Evolutionary conservation across 352 stramenopile species (phyloP).

Genomic region (Phytophthora macrochlamydospora): DNA sequence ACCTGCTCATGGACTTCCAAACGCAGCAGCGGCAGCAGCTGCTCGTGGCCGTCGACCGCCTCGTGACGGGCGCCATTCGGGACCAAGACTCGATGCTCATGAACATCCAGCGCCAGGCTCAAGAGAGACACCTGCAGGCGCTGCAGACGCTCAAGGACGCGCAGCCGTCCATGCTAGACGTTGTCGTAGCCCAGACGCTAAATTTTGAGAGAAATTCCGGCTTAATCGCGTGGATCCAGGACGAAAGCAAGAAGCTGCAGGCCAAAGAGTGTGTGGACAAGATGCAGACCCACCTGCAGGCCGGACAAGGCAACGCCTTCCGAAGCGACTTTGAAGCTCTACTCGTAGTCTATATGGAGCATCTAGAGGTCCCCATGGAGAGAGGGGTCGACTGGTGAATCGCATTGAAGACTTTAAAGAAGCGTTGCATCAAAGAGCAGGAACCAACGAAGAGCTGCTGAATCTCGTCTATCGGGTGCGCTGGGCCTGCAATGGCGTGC

Average conservation of each 20-base stretch:
- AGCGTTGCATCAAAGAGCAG: slow-evolving; percentile 26
- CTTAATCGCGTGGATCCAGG: slow-evolving; percentile 25
- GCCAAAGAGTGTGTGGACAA: slow-evolving; percentile 15
- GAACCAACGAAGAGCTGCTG: slow-evolving; percentile 22
- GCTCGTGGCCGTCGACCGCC: slow-evolving; percentile 34
- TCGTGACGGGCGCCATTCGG: slow-evolving; percentile 16
- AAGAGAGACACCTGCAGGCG: slow-evolving; percentile 20
- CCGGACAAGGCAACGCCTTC: slow-evolving; percentile 27
- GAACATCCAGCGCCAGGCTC: slow-evolving; percentile 38
- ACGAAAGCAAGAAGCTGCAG: slow-evolving; percentile 17
- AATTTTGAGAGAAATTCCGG: slow-evolving; percentile 27
- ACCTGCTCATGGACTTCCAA: slow-evolving; percentile 33
- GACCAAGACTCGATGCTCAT: not conserved
- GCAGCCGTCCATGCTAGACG: slow-evolving; percentile 25
- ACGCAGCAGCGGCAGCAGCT: slow-evolving; percentile 26
- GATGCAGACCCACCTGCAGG: slow-evolving; percentile 23
- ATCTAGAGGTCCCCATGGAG: slow-evolving; percentile 23
- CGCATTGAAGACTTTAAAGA: slow-evolving; percentile 40
- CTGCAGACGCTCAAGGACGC: slow-evolving; percentile 18
- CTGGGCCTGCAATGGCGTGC: slow-evolving; percentile 35
- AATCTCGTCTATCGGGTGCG: slow-evolving; percentile 39
- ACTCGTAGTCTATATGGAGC: slow-evolving; percentile 35
- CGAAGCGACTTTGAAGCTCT: slow-evolving; percentile 36
- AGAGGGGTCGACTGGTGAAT: slow-evolving; percentile 27
- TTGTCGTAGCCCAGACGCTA: slow-evolving; percentile 20